Base-by-base conservation (phyloP, 2,329 filamentous ascomycete genomes). In the Orbilia blumenaviensis region DNA sequence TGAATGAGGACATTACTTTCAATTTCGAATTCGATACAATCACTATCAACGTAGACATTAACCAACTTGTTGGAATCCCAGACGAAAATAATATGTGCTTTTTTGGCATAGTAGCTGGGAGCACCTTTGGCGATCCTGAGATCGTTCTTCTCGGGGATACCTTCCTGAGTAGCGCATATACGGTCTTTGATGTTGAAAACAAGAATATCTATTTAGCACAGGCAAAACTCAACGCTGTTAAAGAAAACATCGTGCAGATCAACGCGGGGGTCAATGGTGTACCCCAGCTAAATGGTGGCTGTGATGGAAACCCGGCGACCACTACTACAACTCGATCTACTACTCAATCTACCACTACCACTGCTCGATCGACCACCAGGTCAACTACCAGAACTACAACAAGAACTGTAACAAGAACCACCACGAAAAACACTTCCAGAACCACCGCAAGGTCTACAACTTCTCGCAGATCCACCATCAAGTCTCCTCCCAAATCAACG, bases 161-260 rank as follows among this genome's bases (percentile, higher is more conserved):
- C 0, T 89, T 89, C 80, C 81, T 89, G 32, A 85, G 88, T 64
- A 89, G 87, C 0, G 87, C 87, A 0, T 88, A 88, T 79, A 85
- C 87, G 60, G 86, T 88, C 64, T 88, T 87, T 80, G 86, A 88
- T 78, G 80, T 88, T 44, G 82, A 82, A 64, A 85, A 87, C 81
- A 80, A 85, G 78, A 82, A 86, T 81, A 82, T 89, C 64, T 86
- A 82, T 69, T 80, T 88, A 3, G 86, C 86, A 10, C 86, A 86
- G 82, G 84, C 87, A 56, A 87, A 86, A 78, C 80, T 86, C 63
- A 85, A 86, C 80, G 82, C 69, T 4, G 29, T 14, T 2, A 29
- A 21, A 5, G 79, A 79, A n/a, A 81, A 81, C 23, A 66, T 82
- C 32, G 78, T 82, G 9, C 4, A 79, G 12, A 82, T 82, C 38